Base-by-base conservation (phyloP, 2,329 filamentous ascomycete genomes). In the Penicillium janthinellum region DNA sequence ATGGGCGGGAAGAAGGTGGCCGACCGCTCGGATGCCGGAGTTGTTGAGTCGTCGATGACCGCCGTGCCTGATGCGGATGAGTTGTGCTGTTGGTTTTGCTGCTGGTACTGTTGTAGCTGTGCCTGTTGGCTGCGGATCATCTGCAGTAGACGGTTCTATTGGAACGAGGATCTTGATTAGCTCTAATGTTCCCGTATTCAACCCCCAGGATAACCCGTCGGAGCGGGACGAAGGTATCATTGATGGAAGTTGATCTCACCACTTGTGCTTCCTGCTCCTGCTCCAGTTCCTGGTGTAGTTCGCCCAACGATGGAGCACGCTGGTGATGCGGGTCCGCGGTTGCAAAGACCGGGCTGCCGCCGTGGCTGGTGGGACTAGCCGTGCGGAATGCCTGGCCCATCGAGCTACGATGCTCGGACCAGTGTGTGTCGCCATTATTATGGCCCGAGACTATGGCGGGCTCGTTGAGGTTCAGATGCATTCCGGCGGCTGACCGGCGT, bases 241-340 rank as follows among this genome's bases (percentile, higher is more conserved):
- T 28, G 25, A 54, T 8, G 1, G 17, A 22, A 6, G 14, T n/a
- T 6, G 53, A 70, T 20, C 75, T 61, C 72, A 81, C 79, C 69
- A 82, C 80, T 73, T 82, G 80, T 15, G 79, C 79, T 68, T 82
- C 80, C 63, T 82, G 80, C 63, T 82, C 80, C 64, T 82, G 78
- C 63, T 82, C 80, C 47, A 82, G 64, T 61, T 82, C 79, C 63
- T 82, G 80, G 66, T 82, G 80, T 34, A 82, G 69, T 65, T 82
- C 80, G 25, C 80, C 80, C 35, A 82, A 63, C 34, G 79, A 81
- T 5, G 79, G 79, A 25, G 79, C 71, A 10, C 80, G 76, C 47
- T 81, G 79, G 47, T 82, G 80, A 62, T 81, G 78, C 17, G 78
- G 79, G 65, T 81, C 78, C 22, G 77, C 78, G 11, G 76, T 79